Base-by-base conservation (phyloP, 345 rosid genomes). In the Moricandia moricandioides region DNA sequence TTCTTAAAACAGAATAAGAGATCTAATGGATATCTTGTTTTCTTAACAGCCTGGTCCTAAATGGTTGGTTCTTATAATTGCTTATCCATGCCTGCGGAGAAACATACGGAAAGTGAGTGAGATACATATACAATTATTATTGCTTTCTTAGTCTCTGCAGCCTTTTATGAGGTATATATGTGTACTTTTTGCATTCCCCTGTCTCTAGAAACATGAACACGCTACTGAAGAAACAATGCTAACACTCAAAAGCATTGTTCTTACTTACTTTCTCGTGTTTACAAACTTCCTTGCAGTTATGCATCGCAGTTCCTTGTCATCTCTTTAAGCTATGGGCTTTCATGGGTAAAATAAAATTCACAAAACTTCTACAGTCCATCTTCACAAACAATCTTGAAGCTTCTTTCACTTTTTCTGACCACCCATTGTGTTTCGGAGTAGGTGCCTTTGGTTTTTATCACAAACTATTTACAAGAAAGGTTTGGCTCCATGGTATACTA, bases 111-210 rank as follows among this genome's bases (percentile, higher is more conserved):
- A 21, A 21, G 24, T 21, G 24, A 21, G 24, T 21, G 24, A 21
- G 24, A 21, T 21, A 21, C 24, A 21, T 21, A 21, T 2, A 21
- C 61, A 24, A 33, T 90, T 62, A 11, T 92, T 72, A 74, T 95
- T 72, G 79, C 88, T 64, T 95, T 95, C 86, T 77, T 88, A 7
- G 92, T 92, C 72, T 92, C 98, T 27, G 99, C 97, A 40, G 71
- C 84, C 69, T 95, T 95, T 82, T 98, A 95, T 52, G 99, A 95
- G 98, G 99, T 94, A 85, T n/a, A n/a, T n/a, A n/a, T n/a, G n/a
- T n/a, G n/a, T n/a, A n/a, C n/a, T n/a, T n/a, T n/a, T n/a, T n/a
- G n/a, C n/a, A n/a, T n/a, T n/a, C n/a, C n/a, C n/a, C n/a, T n/a
- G n/a, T n/a, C 2, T 21, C 24, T 21, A 21, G 24, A 21, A 21